Conservation (phyloP, 2,329 filamentous ascomycete genomes). For the Emergomyces pasteurianus region DNA sequence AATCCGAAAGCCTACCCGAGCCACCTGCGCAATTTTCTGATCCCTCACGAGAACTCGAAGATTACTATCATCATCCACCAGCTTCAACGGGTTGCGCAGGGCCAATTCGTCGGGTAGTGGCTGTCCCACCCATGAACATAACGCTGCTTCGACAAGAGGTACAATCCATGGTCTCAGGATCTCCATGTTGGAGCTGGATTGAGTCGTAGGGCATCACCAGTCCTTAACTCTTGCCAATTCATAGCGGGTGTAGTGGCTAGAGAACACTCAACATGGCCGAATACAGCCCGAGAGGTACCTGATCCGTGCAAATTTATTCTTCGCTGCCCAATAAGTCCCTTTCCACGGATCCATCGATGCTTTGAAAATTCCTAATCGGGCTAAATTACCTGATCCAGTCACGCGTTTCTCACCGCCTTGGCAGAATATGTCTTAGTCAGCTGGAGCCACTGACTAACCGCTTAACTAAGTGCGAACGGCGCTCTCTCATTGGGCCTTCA, state of each 20-base stretch:
- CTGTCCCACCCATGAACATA: slow-evolving; percentile 4
- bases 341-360: neutral
- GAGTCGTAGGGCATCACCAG: neutral
- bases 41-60: slow-evolving; percentile 18
- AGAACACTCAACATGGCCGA: neutral
- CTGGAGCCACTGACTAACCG: neutral
- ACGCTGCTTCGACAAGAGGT: slow-evolving; percentile 8
- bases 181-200: slow-evolving; percentile 11
- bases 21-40: slow-evolving; percentile 16
- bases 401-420: slow-evolving; percentile 6
- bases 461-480: neutral
- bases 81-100: slow-evolving; percentile 5
- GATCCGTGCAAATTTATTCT: neutral
- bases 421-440: neutral
- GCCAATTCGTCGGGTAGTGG: neutral
- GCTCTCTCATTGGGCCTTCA: slow-evolving; percentile 3
- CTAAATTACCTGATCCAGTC: neutral
- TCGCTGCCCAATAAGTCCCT: neutral
- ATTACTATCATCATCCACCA: slow-evolving; percentile 24
- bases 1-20: slow-evolving; percentile 16
- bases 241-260: neutral
- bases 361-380: neutral
- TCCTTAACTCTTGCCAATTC: neutral
- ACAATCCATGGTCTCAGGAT: slow-evolving; percentile 13
- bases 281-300: neutral